These are phyloP conservation scores for Colletotrichum tropicale DNA, from an alignment of 2,329 filamentous ascomycete genomes.

Conservation along the genomic window DNA sequence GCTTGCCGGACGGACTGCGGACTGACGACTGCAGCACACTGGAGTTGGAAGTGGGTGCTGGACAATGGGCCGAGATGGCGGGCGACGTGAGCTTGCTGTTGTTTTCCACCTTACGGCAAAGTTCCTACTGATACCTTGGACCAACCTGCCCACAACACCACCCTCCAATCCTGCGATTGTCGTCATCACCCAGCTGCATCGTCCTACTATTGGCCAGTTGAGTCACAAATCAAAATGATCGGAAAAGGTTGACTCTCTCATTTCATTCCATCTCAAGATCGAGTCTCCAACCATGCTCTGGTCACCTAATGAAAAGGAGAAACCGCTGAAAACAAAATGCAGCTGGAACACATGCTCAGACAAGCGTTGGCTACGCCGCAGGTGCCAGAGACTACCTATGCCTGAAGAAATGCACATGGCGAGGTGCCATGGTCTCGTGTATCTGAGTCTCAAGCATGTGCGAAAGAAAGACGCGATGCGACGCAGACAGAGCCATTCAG, in stretches of 20 bases:
- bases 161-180: neutral
- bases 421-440: neutral
- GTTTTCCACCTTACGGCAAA: neutral
- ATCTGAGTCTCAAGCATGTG: neutral
- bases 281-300: neutral
- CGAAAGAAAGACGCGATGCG: neutral
- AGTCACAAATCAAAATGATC: neutral
- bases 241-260: neutral
- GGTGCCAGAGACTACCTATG: neutral
- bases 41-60: neutral
- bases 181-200: constrained; percentile 1
- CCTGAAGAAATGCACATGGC: neutral
- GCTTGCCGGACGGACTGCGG: neutral
- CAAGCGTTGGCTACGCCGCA: neutral
- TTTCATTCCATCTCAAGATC: neutral
- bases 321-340: neutral
- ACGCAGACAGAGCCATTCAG: neutral
- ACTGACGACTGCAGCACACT: neutral
- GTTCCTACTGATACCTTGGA: neutral
- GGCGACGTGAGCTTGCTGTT: neutral
- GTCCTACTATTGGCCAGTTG: neutral
- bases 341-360: constrained; percentile 2
- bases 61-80: neutral
- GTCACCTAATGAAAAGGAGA: neutral
- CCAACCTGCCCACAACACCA: neutral